Percentiles rank a stretch among this genome's conserved stretches.
Evolutionary conservation across 2,329 filamentous ascomycete genomes (phyloP).

Genomic region (Penicillium sp.): DNA sequence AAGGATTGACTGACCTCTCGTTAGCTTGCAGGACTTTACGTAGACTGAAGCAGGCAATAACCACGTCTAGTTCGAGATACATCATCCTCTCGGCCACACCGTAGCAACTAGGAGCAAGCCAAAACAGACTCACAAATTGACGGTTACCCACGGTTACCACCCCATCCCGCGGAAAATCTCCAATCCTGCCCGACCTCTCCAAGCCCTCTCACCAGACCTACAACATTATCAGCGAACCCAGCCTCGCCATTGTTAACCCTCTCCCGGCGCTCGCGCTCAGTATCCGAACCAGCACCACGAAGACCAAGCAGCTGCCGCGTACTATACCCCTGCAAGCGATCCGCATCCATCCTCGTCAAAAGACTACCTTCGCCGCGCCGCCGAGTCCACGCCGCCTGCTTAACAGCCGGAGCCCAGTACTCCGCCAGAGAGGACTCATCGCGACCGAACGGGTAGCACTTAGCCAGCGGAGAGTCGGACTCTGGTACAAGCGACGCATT

Average conservation of each 20-base stretch:
- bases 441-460: conserved; percentile 24
- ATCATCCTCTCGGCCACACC: not conserved
- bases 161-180: conserved; percentile 26
- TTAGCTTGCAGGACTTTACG: not conserved
- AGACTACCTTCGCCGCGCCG: conserved; percentile 15
- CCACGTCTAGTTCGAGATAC: not conserved
- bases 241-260: conserved; percentile 24
- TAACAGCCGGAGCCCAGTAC: conserved; percentile 35
- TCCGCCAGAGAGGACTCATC: conserved; percentile 30
- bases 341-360: conserved; percentile 20
- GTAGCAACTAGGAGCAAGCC: not conserved
- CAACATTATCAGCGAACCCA: conserved; percentile 25
- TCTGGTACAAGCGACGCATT: conserved; percentile 23
- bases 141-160: conserved; percentile 11
- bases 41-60: not conserved
- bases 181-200: conserved; percentile 25
- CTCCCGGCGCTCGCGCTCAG: conserved; percentile 21
- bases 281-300: conserved; percentile 10
- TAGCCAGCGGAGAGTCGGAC: conserved; percentile 7
- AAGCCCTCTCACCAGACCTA: conserved; percentile 26
- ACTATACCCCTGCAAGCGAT: conserved; percentile 20
- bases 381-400: conserved; percentile 35
- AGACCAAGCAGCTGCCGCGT: conserved; percentile 15
- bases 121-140: not conserved
- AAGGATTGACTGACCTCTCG: not conserved